These are phyloP conservation scores for Basipetospora chlamydospora DNA, from an alignment of 2,329 filamentous ascomycete genomes.

Conservation along the genomic window DNA sequence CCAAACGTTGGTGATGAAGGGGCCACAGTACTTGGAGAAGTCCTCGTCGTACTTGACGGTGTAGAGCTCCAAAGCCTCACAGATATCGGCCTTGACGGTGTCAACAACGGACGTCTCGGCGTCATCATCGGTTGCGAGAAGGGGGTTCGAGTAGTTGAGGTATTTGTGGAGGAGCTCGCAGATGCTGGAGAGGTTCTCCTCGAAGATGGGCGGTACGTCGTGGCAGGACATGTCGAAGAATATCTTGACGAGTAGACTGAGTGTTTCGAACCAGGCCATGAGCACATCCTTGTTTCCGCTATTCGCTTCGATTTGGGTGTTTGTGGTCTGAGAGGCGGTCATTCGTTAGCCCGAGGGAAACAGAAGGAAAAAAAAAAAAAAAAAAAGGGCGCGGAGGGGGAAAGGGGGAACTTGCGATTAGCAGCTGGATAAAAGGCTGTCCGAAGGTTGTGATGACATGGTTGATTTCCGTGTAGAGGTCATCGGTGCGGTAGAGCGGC, in stretches of 20 bases:
- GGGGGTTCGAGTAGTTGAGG: constrained; percentile 72
- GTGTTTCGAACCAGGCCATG: constrained; percentile 64
- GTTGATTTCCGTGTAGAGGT: constrained; percentile 87
- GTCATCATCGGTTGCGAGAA: constrained; percentile 78
- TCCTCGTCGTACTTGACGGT: constrained; percentile 93
- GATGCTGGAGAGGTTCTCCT: constrained; percentile 70
- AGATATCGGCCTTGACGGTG: constrained; percentile 83
- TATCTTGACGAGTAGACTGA: constrained; percentile 82
- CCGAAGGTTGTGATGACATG: constrained; percentile 84
- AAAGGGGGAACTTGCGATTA: constrained; percentile 39
- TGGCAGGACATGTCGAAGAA: constrained; percentile 96
- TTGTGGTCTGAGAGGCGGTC: constrained; percentile 37
- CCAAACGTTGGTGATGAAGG: constrained; percentile 87
- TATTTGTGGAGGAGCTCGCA: constrained; percentile 81
- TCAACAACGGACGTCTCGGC: constrained; percentile 73
- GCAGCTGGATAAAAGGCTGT: constrained; percentile 64
- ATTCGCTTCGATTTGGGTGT: constrained; percentile 59
- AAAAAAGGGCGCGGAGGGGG: no score
- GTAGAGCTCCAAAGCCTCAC: constrained; percentile 78
- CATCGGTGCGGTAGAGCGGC: constrained; percentile 84
- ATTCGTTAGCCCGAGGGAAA: background rate
- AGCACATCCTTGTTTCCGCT: constrained; percentile 60
- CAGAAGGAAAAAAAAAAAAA: background rate
- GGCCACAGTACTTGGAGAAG: constrained; percentile 64
- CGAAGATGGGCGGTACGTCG: constrained; percentile 86